These are phyloP conservation scores for Leishmania arabica DNA, from an alignment of 208 protist species.

Conservation along the genomic window DNA sequence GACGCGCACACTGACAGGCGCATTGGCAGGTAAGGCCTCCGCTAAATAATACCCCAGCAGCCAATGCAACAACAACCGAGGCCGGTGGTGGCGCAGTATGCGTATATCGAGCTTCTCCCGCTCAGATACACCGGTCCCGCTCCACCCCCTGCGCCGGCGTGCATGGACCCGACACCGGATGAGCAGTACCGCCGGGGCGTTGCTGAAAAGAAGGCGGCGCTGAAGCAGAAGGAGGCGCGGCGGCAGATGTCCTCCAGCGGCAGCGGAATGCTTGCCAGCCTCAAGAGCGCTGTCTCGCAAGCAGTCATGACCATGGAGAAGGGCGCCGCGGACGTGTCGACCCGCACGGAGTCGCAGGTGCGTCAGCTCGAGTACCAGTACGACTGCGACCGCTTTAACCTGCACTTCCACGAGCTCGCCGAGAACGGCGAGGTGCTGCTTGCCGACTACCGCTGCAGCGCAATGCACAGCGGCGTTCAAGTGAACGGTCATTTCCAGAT, in stretches of 20 bases:
- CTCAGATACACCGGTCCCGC: constrained; percentile 57
- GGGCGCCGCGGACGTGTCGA: constrained; percentile 44
- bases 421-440: constrained; percentile 64
- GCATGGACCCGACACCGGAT: constrained; percentile 72
- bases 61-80: background rate
- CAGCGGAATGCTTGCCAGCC: constrained; percentile 23
- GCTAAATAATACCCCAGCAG: background rate
- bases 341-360: constrained; percentile 52
- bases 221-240: constrained; percentile 35
- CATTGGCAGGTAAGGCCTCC: background rate
- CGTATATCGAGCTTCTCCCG: constrained; percentile 46
- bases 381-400: constrained; percentile 56
- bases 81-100: constrained; percentile 1
- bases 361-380: constrained; percentile 61
- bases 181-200: constrained; percentile 53
- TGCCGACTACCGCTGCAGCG: constrained; percentile 63
- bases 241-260: constrained; percentile 21
- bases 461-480: constrained; percentile 51
- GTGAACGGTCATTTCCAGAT: constrained; percentile 65
- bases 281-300: constrained; percentile 34
- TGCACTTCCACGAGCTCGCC: constrained; percentile 59
- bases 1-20: too few species aligned
- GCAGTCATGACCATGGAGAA: constrained; percentile 60
- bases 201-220: constrained; percentile 31
- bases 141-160: constrained; percentile 53